Evolutionary conservation across 116 monocot genomes (phyloP).

Genomic region (Cymodocea nodosa): DNA sequence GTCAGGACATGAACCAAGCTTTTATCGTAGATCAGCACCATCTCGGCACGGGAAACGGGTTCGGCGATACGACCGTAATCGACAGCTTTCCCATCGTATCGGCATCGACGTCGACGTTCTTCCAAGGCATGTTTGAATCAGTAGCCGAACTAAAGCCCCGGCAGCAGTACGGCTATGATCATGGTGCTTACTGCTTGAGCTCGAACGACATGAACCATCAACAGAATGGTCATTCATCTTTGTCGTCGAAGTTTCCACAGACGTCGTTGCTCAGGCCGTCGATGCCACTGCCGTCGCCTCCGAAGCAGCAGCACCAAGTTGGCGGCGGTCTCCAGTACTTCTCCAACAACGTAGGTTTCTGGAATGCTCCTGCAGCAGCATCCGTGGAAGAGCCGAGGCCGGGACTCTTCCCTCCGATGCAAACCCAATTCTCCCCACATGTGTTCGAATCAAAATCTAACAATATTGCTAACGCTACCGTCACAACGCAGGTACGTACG

Average conservation of each 20-base stretch:
- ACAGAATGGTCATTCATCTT: not conserved
- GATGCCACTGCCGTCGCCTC: not conserved
- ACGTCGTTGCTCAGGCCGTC: constrained; percentile 3
- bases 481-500: constrained; percentile 11
- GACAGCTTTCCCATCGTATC: constrained; percentile 10
- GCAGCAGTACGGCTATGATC: constrained; percentile 3
- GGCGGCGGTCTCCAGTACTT: constrained; percentile 15
- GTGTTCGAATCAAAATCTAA: constrained; percentile 30
- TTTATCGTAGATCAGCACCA: constrained; percentile 20
- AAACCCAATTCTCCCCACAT: constrained; percentile 24
- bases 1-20: constrained; percentile 11
- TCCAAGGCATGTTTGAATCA: constrained; percentile 13
- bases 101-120: constrained; percentile 4
- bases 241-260: constrained; percentile 18
- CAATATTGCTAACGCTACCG: constrained; percentile 10
- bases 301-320: constrained; percentile 9
- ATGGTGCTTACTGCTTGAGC: constrained; percentile 6
- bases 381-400: constrained; percentile 7
- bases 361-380: constrained; percentile 9
- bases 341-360: constrained; percentile 16
- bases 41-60: constrained; percentile 7
- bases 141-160: constrained; percentile 8
- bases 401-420: constrained; percentile 11
- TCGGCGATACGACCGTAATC: constrained; percentile 6
- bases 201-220: constrained; percentile 5